Evolutionary conservation across 2,329 filamentous ascomycete genomes (phyloP).

Genomic region (Hysterium pulicare): DNA sequence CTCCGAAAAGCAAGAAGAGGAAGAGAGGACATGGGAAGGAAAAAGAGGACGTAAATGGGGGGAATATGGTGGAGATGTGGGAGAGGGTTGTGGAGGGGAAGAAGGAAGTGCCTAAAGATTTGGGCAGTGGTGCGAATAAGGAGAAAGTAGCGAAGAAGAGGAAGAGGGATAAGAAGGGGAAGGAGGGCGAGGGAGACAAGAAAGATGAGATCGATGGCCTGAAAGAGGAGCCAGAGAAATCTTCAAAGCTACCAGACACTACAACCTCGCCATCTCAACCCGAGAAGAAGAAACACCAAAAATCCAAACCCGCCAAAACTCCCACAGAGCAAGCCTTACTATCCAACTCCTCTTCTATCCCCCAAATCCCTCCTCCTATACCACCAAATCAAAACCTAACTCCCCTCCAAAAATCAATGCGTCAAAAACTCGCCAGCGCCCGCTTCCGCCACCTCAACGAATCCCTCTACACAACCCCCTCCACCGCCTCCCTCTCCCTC

Average conservation of each 20-base stretch:
- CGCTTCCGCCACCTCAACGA: slow-evolving; percentile 98
- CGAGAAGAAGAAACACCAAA: slow-evolving; percentile 35
- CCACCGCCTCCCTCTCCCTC: slow-evolving; percentile 73
- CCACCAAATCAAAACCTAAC: slow-evolving; percentile 64
- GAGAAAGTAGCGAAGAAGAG: slow-evolving; percentile 11
- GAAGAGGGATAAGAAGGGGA: slow-evolving; percentile 23
- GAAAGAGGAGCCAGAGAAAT: slow-evolving; percentile 39
- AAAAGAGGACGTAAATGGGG: slow-evolving; percentile 52
- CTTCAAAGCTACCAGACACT: slow-evolving; percentile 21
- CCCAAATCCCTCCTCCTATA: slow-evolving; percentile 23
- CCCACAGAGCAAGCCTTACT: slow-evolving; percentile 42
- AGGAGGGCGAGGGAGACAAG: slow-evolving; percentile 18
- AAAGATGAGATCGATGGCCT: slow-evolving; percentile 20
- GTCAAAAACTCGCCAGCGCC: slow-evolving; percentile 87
- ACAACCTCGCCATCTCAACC: slow-evolving; percentile 15
- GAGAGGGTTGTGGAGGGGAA: slow-evolving; percentile 74
- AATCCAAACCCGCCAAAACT: slow-evolving; percentile 33
- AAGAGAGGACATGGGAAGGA: slow-evolving; percentile 57
- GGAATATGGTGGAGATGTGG: slow-evolving; percentile 76
- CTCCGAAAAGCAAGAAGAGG: slow-evolving; percentile 37
- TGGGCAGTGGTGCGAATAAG: slow-evolving; percentile 1
- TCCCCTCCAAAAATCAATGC: slow-evolving; percentile 89
- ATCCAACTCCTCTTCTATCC: slow-evolving; percentile 26
- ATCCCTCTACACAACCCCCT: slow-evolving; percentile 90
- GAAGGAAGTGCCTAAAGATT: slow-evolving; percentile 38